A percentile compares a stretch with the other conserved stretches of the same genome.
Evolutionary conservation across 2,329 filamentous ascomycete species (phyloP).

Genomic region (Alternaria arbusti): DNA sequence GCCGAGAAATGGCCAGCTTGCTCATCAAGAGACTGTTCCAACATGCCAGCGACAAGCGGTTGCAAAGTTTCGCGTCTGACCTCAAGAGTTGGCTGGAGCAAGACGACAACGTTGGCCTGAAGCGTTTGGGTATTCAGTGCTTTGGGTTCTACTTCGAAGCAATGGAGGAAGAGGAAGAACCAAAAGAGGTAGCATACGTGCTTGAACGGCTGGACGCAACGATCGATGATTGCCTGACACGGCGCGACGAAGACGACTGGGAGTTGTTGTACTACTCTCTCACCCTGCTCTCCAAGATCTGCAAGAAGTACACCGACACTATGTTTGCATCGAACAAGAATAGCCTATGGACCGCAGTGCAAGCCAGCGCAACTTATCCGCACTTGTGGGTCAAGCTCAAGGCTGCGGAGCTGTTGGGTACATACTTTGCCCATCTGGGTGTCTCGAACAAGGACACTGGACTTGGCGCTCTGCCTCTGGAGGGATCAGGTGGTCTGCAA

Average conservation of each 20-base stretch:
- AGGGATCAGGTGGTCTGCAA: conserved; percentile 73
- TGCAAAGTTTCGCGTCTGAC: conserved; percentile 72
- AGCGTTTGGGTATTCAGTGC: conserved; percentile 76
- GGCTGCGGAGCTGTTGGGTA: conserved; percentile 74
- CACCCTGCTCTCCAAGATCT: conserved; percentile 70
- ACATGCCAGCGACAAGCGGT: conserved; percentile 74
- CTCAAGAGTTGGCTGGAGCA: conserved; percentile 79
- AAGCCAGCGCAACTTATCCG: conserved; percentile 72
- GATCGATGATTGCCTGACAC: conserved; percentile 56
- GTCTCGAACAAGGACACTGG: conserved; percentile 63
- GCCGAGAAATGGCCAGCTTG: conserved; percentile 79
- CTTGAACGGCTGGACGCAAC: conserved; percentile 58
- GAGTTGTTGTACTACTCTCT: conserved; percentile 78
- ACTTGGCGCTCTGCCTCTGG: conserved; percentile 65
- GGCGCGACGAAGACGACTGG: conserved; percentile 66
- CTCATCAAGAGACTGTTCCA: conserved; percentile 82
- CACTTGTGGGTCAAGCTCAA: conserved; percentile 78
- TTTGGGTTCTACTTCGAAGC: conserved; percentile 85
- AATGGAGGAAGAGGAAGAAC: conserved; percentile 55
- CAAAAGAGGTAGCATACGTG: conserved; percentile 71
- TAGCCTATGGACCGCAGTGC: conserved; percentile 74
- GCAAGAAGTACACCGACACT: conserved; percentile 68
- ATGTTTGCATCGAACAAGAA: conserved; percentile 67
- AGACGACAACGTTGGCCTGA: conserved; percentile 72
- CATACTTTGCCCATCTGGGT: conserved; percentile 82